Evolutionary conservation across 2,329 filamentous ascomycete genomes (phyloP), one percentile per base, ranked within the genome.

Genomic region (Cladophialophora yegresii): DNA sequence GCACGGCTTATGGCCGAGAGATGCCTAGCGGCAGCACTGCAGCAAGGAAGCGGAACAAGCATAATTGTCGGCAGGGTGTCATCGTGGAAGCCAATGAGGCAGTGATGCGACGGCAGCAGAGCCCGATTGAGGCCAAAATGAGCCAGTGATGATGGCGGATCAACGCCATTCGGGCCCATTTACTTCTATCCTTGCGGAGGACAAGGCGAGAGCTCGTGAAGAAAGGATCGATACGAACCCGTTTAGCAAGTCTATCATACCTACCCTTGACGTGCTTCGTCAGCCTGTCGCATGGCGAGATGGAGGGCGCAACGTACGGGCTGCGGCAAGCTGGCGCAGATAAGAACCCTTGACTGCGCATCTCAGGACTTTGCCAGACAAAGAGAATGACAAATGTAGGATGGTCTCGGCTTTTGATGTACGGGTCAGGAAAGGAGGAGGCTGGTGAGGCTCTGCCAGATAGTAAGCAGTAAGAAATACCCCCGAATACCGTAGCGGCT

Each of bases 31-130:
- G 54, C 47, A 40, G 58, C 8, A 13, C 26, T 33, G 32, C 26
- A 12, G 33, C 28, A n/a, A 40, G 33, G 20, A 55, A n/a, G 3
- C 47, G 32, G 47, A 23, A 54, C 51, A 54, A 54, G 36, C 50
- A 40, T 23, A 53, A 61, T 33, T 53, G 54, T 54, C 51, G 30
- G 50, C 61, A 58, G 30, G 45, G 54, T 40, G 47, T 45, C 43
- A 23, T 47, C 12, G 57, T 23, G 10, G 20, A 28, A 30, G 22
- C 64, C 64, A 63, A 66, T 63, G 64, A 60, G 60, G 47, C 45
- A 22, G 23, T 36, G 51, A 23, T 59, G 60, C 60, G 30, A 50
- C 32, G 55, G 60, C 49, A 63, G 20, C 28, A 40, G 40, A n/a
- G 26, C 32, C 26, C 13, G 3, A 43, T 30, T 30, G 32, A 58